Percentiles rank a stretch among this genome's conserved stretches.
Conservation (phyloP, 805 yeast genomes). For the Wickerhamiella parazyma region DNA sequence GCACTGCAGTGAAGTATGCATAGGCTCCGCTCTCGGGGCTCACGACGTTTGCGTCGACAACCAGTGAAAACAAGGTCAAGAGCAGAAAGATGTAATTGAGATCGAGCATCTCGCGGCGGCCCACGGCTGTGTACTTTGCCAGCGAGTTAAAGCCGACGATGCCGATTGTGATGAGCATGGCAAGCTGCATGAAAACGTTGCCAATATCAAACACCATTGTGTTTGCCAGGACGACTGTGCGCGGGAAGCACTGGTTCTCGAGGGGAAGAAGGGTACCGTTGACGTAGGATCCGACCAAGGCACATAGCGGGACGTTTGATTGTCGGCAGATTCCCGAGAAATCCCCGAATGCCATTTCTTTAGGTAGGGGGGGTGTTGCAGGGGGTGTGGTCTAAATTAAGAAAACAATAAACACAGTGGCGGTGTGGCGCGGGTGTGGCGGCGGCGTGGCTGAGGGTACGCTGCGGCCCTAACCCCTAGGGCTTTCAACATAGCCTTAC, state of each 20-base stretch:
- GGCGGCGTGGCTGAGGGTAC: background rate
- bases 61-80: conserved; percentile 48
- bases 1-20: conserved; percentile 73
- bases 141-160: conserved; percentile 67
- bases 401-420: too few relatives aligned
- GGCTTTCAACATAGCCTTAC: background rate
- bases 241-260: conserved; percentile 49
- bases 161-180: conserved; percentile 47
- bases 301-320: conserved; percentile 1
- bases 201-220: conserved; percentile 85
- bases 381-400: too few relatives aligned
- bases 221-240: conserved; percentile 78
- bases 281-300: background rate
- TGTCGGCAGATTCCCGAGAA: conserved; percentile 4
- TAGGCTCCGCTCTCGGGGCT: conserved; percentile 71
- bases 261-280: background rate
- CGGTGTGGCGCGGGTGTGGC: background rate
- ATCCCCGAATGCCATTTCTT: conserved; percentile 6
- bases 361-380: too few relatives aligned
- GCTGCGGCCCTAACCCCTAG: background rate
- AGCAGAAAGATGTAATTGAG: conserved; percentile 50
- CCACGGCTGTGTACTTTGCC: conserved; percentile 87
- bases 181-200: conserved; percentile 72
- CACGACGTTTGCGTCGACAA: conserved; percentile 84
- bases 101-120: conserved; percentile 70